Conservation (phyloP, 306 rosid species). For the Ziziphus jujuba region DNA sequence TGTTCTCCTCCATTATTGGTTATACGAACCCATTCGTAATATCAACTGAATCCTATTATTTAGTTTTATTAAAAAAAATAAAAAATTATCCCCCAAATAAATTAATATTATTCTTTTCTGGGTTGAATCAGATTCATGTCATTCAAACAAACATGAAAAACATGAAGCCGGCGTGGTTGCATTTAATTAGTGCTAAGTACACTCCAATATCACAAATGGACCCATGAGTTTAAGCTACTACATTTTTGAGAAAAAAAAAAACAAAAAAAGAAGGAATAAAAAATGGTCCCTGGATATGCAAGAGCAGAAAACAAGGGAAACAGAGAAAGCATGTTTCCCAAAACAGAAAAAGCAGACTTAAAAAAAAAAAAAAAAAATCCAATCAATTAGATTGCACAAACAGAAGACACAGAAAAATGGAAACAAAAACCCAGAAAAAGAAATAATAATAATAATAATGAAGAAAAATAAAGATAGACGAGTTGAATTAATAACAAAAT, state of each 20-base stretch:
- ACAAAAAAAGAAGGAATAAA: too few relatives aligned
- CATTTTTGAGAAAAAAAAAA: too few relatives aligned
- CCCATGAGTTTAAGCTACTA: too few relatives aligned
- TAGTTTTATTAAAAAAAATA: too few relatives aligned
- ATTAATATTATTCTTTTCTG: neutral
- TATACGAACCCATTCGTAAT: too few relatives aligned
- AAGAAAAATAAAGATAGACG: too few relatives aligned
- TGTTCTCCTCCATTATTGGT: neutral
- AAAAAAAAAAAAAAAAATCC: neutral
- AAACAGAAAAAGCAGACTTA: neutral
- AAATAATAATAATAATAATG: neutral
- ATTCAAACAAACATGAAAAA: conserved; percentile 1
- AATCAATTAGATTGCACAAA: too few relatives aligned
- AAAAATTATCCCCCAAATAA: neutral
- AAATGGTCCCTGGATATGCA: neutral
- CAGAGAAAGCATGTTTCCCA: neutral
- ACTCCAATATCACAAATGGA: neutral
- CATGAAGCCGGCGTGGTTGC: conserved; percentile 9
- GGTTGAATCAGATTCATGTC: neutral
- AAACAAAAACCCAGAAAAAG: neutral
- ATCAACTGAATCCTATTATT: too few relatives aligned
- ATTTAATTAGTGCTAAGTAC: neutral
- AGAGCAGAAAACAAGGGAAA: neutral
- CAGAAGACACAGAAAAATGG: too few relatives aligned
- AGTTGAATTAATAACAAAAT: neutral